Conservation (phyloP, 352 stramenopile genomes). For the Globisporangium nunn region DNA sequence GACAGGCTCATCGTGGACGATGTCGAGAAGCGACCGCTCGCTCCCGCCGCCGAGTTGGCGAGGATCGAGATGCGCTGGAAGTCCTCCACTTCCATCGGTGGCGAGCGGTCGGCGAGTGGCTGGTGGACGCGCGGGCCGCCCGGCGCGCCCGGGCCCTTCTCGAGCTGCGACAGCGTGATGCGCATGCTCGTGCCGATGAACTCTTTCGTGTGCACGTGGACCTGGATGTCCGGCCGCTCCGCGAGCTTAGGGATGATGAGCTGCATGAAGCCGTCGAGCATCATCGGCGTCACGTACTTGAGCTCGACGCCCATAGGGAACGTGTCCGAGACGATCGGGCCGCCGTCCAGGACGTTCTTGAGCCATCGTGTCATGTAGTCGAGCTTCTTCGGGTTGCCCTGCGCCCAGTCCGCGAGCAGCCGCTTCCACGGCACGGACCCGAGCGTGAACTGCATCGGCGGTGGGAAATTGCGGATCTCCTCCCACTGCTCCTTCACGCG, state of each 20-base stretch:
- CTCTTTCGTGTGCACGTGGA: conserved; percentile 87
- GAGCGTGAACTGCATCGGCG: conserved; percentile 76
- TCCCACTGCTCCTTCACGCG: conserved; percentile 87
- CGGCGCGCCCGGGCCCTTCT: conserved; percentile 15
- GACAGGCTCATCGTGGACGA: conserved; percentile 48
- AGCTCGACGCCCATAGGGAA: conserved; percentile 87
- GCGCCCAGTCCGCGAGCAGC: conserved; percentile 78
- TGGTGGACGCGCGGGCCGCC: conserved; percentile 11
- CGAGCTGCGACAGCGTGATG: conserved; percentile 71
- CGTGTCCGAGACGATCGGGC: conserved; percentile 77
- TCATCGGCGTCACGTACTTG: conserved; percentile 88
- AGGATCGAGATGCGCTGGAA: conserved; percentile 70
- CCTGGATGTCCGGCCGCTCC: conserved; percentile 75
- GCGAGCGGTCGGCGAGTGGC: conserved; percentile 22
- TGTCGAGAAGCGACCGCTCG: conserved; percentile 31
- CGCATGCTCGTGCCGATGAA: conserved; percentile 89
- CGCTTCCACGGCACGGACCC: conserved; percentile 84
- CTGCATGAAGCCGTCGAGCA: conserved; percentile 88
- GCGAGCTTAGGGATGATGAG: conserved; percentile 84
- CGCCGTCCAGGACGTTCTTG: conserved; percentile 84
- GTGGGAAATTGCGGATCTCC: conserved; percentile 81
- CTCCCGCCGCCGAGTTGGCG: conserved; percentile 27
- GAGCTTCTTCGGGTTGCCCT: conserved; percentile 87
- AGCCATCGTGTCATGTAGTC: conserved; percentile 88
- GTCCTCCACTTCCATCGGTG: conserved; percentile 48